Percentiles rank a stretch among this genome's conserved stretches.
Evolutionary conservation across 495 filamentous ascomycete genomes (phyloP).

Genomic region (Podospora pseudocomata): DNA sequence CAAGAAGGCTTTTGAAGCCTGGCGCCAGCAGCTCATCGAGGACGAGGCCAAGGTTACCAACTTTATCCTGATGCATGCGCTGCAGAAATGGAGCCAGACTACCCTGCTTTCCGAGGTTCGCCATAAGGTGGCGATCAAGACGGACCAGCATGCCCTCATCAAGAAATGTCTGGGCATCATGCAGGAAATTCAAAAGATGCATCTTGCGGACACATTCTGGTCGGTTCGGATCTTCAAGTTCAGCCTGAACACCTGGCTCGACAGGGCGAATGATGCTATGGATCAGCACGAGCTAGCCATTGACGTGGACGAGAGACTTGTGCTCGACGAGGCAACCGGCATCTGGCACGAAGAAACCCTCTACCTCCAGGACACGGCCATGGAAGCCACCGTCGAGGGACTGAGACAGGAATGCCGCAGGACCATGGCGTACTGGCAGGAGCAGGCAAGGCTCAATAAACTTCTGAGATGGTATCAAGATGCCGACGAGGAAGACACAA

Average conservation of each 20-base stretch:
- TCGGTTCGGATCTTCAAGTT: constrained; percentile 1
- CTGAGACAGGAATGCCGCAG: constrained; percentile 15
- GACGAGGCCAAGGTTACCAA: constrained; percentile 70
- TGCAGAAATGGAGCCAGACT: constrained; percentile 30
- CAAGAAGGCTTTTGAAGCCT: constrained; percentile 70
- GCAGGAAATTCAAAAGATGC: constrained; percentile 23
- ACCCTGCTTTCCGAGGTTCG: constrained; percentile 31
- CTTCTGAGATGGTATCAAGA: constrained; percentile 22
- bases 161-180: constrained; percentile 17
- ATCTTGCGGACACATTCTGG: constrained; percentile 24
- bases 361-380: constrained; percentile 20
- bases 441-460: constrained; percentile 24
- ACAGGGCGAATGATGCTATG: constrained; percentile 14
- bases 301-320: constrained; percentile 27
- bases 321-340: constrained; percentile 28
- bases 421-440: constrained; percentile 25
- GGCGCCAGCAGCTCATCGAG: constrained; percentile 69
- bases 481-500: constrained; percentile 12
- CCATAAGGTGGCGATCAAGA: constrained; percentile 21
- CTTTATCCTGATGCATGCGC: constrained; percentile 51
- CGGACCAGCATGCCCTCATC: constrained; percentile 16
- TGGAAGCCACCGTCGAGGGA: constrained; percentile 18
- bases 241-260: constrained; percentile 19
- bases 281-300: constrained; percentile 23
- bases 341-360: constrained; percentile 34